Base-by-base conservation (phyloP, 1,284 basidiomycete genomes). In the Trametes versicolor region DNA sequence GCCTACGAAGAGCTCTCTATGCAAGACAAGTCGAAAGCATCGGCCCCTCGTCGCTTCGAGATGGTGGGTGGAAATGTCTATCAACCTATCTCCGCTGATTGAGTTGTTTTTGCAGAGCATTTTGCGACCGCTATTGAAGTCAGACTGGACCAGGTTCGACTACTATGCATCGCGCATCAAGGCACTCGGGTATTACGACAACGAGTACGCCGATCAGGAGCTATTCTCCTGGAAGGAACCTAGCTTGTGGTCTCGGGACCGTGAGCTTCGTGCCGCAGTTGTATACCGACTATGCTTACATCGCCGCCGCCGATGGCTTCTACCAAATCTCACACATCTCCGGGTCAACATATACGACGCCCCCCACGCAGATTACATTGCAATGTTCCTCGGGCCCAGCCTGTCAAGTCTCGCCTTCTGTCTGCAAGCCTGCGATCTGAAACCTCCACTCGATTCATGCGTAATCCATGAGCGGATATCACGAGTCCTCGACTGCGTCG, bases 111-210 rank as follows among this genome's bases (percentile, higher is more conserved):
- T n/a, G n/a, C 48, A 49, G 48, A 27, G 7, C 10, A 9, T 45
- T 4, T 34, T 4, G 3, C 34, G 56, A 25, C 47, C 43, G 13
- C 25, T 59, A 10, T 8, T 27, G 2, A 7, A 19, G 2, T 51
- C 58, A 1, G 58, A 59, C n/a, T 59, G 58, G 58, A 2, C 17
- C 4, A 36, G 58, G 12, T 59, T 59, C n/a, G 58, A 59, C 23
- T 59, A 51, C 36, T 59, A 59, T 21, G 58, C 58, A 0, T 10
- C 25, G 13, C 48, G 49, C 1, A 51, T 59, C 48, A 41, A 13
- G 23, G 10, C 36, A 13, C 58, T 59, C 23, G 58, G 58, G 12
- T 51, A 41, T 37, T 43, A 17, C 58, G 9, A 36, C 6, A 12
- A 27, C 10, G 58, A 59, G 12, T 59, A 50, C 48, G 47, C 13